Evolutionary conservation across 352 stramenopile species (phyloP).

Genomic region (Globisporangium iwayamae): DNA sequence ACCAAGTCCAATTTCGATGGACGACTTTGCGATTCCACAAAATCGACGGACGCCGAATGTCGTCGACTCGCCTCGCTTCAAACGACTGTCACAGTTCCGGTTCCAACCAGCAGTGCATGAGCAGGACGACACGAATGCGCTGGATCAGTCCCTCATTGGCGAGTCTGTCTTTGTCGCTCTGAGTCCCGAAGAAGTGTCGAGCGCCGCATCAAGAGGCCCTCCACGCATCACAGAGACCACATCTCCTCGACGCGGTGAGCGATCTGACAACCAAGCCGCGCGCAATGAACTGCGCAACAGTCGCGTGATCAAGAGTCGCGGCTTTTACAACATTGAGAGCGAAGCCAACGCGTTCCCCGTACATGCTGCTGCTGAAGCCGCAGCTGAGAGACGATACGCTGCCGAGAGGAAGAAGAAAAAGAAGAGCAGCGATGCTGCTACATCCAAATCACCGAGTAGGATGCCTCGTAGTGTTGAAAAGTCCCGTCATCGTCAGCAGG

Average conservation of each 20-base stretch:
- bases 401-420: constrained; percentile 1
- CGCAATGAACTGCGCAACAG: constrained; percentile 35
- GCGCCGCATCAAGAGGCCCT: constrained; percentile 5
- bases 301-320: constrained; percentile 73
- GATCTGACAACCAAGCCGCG: background rate
- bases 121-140: constrained; percentile 24
- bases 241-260: constrained; percentile 27
- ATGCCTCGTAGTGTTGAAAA: constrained; percentile 1
- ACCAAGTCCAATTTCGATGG: constrained; percentile 62
- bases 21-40: constrained; percentile 42
- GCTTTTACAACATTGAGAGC: constrained; percentile 64
- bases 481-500: background rate
- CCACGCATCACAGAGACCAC: constrained; percentile 31
- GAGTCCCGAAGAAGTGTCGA: constrained; percentile 13
- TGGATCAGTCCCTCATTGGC: constrained; percentile 60
- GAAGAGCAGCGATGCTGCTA: background rate
- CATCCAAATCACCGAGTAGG: constrained; percentile 1
- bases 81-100: constrained; percentile 38
- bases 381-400: background rate
- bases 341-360: constrained; percentile 13
- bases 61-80: constrained; percentile 36
- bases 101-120: constrained; percentile 5
- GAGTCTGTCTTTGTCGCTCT: constrained; percentile 74
- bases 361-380: background rate
- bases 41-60: constrained; percentile 25